Conservation (phyloP, 805 yeast species). For the Barnettozyma wickerhamii region DNA sequence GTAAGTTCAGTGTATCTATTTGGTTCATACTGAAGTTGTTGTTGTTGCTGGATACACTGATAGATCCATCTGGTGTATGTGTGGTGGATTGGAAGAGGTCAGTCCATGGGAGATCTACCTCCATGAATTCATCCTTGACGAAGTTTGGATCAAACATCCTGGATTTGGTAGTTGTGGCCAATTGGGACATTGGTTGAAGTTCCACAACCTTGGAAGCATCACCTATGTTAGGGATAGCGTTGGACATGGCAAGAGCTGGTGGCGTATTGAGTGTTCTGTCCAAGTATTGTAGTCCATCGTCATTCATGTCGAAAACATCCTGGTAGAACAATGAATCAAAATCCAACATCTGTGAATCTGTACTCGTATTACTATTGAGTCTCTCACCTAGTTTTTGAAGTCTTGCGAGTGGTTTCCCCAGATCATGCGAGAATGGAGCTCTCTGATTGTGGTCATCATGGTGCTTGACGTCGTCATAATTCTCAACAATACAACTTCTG, state of each 20-base stretch:
- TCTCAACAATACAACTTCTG: constrained; percentile 53
- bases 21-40: not conserved
- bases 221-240: not conserved
- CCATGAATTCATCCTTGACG: constrained; percentile 8
- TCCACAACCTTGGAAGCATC: not conserved
- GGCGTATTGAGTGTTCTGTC: not conserved
- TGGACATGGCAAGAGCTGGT: not conserved
- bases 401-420: constrained; percentile 24
- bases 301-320: constrained; percentile 1
- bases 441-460: constrained; percentile 15
- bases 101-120: constrained; percentile 8
- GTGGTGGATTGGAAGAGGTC: not conserved
- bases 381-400: constrained; percentile 21
- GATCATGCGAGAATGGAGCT: constrained; percentile 24
- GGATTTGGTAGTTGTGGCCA: constrained; percentile 3
- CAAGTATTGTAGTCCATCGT: constrained; percentile 1
- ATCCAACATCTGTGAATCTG: constrained; percentile 5
- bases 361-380: constrained; percentile 9
- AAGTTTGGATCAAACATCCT: not conserved
- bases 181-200: constrained; percentile 24
- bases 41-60: not conserved
- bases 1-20: not conserved
- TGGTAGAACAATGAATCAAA: constrained; percentile 10
- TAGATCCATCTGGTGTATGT: constrained; percentile 2
- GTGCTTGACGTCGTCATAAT: constrained; percentile 22